Conservation (phyloP, 2,329 filamentous ascomycete species). For the Domatiomyces catenatus region DNA sequence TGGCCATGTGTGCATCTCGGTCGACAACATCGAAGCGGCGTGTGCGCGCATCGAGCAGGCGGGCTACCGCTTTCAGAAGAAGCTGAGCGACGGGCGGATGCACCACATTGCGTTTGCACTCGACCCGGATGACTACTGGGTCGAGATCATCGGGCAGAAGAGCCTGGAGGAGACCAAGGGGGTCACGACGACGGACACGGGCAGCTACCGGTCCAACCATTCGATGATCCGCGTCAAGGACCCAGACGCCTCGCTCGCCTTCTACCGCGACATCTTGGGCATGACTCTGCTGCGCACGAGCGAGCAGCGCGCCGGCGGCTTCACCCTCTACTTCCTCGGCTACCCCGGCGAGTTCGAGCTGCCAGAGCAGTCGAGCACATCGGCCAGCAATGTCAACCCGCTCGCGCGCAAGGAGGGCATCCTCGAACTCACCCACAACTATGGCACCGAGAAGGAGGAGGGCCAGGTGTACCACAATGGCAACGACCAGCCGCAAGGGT, state of each 20-base stretch:
- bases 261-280: constrained; percentile 74
- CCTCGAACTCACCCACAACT: constrained; percentile 77
- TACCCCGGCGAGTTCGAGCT: constrained; percentile 48
- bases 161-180: constrained; percentile 55
- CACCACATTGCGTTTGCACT: constrained; percentile 76
- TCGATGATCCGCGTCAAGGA: constrained; percentile 86
- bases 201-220: constrained; percentile 54
- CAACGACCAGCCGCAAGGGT: constrained; percentile 81
- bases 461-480: constrained; percentile 82
- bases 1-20: constrained; percentile 71
- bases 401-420: constrained; percentile 62
- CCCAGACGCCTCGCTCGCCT: constrained; percentile 55
- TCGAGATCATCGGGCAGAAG: constrained; percentile 46
- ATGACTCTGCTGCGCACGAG: constrained; percentile 65
- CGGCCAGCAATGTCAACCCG: constrained; percentile 41
- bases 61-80: constrained; percentile 91
- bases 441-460: constrained; percentile 60
- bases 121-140: constrained; percentile 73
- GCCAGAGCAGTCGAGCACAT: constrained; percentile 30
- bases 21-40: constrained; percentile 74
- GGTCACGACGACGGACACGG: constrained; percentile 55
- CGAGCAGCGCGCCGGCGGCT: constrained; percentile 55
- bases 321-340: constrained; percentile 86
- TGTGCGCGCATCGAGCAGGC: constrained; percentile 80
- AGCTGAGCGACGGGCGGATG: constrained; percentile 76